Base-by-base conservation (phyloP, 176 grass and related monocot species). In the Lolium perenne region DNA sequence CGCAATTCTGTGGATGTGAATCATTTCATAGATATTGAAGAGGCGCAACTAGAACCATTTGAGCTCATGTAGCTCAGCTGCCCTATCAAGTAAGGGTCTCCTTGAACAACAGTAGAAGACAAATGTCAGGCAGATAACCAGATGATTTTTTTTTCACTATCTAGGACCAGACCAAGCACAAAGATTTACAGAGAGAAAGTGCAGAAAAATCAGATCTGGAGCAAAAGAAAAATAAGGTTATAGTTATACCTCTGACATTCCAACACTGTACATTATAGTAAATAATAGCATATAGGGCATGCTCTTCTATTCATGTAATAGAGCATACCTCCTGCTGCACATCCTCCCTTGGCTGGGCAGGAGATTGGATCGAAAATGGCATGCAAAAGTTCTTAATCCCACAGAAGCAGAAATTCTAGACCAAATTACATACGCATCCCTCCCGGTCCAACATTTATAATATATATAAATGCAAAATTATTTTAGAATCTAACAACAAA, bases 381-480 rank as follows among this genome's bases (percentile, higher is more conserved):
- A 79, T 48, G 15, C 25, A 84, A 66, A 83, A 43, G n/a, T 12
- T 70, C 10, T 26, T 14, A 43, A 18, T 56, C 32, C 46, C 41
- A 58, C 56, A 86, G 20, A 40, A 59, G 4, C 53, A 68, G 26
- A 61, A 87, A 43, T 29, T 57, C 32, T 38, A 80, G 40, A 69
- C 10, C 75, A 79, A 87, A 87, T 17, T 75, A 80, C 48, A 66
- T 51, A 59, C 6, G 87, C 40, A 79, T 87, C 57, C 23, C 64
- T 46, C 50, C 43, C 55, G 61, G 45, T 83, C 84, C 62, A 86
- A 1, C 67, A 87, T 74, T 91, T 84, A 66, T 46, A 83, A 86
- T 68, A 76, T 48, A 86, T 76, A 85, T 48, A 79, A 90, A 79
- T 87, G 85, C 80, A 83, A 65, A 66, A 84, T 87, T 91, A 92